A percentile compares a stretch with the other conserved stretches of the same genome.
phyloP scores from a whole-genome alignment of 1,139 yeast genomes.

The Lodderomyces jiufengensis region DNA sequence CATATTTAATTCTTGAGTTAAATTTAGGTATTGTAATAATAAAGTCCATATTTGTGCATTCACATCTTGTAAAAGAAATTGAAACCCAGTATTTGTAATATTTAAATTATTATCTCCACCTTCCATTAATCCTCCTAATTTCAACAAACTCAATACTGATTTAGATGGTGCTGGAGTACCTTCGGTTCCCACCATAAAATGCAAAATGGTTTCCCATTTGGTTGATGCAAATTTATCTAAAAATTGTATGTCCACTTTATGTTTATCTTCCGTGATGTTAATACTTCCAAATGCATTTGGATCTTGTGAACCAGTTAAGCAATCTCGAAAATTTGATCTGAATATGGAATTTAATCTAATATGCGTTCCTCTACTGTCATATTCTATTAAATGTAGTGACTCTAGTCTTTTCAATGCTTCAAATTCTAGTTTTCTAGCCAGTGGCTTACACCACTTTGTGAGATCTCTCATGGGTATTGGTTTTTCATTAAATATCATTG shows the following conservation, averaged over 20 bases:
- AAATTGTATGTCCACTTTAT: constrained; percentile 57
- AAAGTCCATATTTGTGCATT: constrained; percentile 96
- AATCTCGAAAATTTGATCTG: constrained; percentile 70
- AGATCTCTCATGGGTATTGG: constrained; percentile 66
- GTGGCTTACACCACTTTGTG: constrained; percentile 72
- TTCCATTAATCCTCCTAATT: constrained; percentile 86
- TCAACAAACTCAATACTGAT: constrained; percentile 61
- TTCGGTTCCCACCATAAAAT: constrained; percentile 95
- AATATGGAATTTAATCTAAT: constrained; percentile 71
- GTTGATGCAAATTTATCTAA: constrained; percentile 77
- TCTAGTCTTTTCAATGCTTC: constrained; percentile 80
- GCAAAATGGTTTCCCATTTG: constrained; percentile 93
- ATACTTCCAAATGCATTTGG: constrained; percentile 46
- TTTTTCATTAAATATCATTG: constrained; percentile 77
- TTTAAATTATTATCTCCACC: constrained; percentile 45
- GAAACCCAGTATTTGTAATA: constrained; percentile 91
- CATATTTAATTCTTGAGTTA: constrained; percentile 83
- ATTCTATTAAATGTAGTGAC: constrained; percentile 72
- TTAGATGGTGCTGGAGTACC: constrained; percentile 60
- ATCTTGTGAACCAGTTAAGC: constrained; percentile 73
- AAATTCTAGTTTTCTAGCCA: constrained; percentile 51
- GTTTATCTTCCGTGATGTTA: constrained; percentile 30
- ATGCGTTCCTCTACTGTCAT: constrained; percentile 50
- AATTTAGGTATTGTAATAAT: constrained; percentile 76
- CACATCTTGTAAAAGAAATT: constrained; percentile 85